Percentiles rank a stretch among this genome's conserved stretches.
Conservation (phyloP, 2,329 filamentous ascomycete genomes). For the Pestalotiopsis sp. region DNA sequence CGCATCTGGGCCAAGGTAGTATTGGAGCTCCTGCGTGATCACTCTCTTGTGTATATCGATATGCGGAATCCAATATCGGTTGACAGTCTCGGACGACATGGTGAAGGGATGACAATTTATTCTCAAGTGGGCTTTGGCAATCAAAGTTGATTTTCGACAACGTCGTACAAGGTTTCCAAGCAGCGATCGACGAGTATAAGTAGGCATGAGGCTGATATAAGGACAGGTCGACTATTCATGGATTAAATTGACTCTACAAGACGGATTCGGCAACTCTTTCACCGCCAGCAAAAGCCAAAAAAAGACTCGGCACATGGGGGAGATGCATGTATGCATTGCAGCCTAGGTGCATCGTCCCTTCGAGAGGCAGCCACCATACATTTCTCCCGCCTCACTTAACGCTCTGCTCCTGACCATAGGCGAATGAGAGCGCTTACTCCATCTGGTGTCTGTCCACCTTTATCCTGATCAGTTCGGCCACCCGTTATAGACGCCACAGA, state of each 20-base stretch:
- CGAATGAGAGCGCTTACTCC: background rate
- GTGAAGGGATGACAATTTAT: background rate
- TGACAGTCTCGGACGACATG: conserved; percentile 42
- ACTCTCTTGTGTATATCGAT: conserved; percentile 62
- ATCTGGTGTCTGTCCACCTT: background rate
- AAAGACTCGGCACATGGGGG: background rate
- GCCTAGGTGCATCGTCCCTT: conserved; percentile 7
- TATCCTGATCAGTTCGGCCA: background rate
- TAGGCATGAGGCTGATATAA: background rate
- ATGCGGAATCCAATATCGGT: conserved; percentile 63
- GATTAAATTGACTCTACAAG: background rate
- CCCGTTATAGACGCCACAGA: background rate
- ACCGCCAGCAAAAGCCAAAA: background rate
- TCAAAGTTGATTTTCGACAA: background rate
- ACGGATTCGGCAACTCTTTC: conserved; percentile 4
- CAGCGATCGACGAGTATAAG: background rate
- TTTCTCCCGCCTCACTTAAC: conserved; percentile 11
- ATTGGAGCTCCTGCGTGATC: conserved; percentile 60
- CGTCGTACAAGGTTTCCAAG: background rate
- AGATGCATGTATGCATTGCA: conserved; percentile 8
- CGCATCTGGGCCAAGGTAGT: conserved; percentile 58
- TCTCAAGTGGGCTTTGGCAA: background rate
- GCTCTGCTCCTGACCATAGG: conserved; percentile 3
- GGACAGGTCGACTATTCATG: background rate
- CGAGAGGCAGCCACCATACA: background rate